A percentile compares a stretch with the other conserved stretches of the same genome.
Evolutionary conservation across 371 early-diverging fungal species (phyloP).

Genomic region (Saksenaea vasiformis): DNA sequence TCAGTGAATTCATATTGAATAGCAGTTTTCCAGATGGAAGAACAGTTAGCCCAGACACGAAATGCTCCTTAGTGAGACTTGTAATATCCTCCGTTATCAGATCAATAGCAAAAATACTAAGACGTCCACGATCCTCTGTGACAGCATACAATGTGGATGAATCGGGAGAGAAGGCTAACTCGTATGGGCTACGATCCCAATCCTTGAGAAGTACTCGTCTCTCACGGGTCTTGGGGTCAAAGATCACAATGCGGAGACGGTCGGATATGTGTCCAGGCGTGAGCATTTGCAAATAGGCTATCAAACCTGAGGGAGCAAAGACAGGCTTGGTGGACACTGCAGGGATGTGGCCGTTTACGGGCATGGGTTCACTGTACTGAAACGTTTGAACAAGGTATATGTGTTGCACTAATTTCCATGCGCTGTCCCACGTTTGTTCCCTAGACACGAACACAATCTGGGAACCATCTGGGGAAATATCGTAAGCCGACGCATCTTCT

Average conservation of each 20-base stretch:
- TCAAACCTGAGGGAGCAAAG: constrained; percentile 63
- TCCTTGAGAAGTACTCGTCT: constrained; percentile 41
- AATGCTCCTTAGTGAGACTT: constrained; percentile 54
- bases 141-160: constrained; percentile 51
- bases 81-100: constrained; percentile 44
- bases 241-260: constrained; percentile 70
- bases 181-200: constrained; percentile 71
- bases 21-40: constrained; percentile 39
- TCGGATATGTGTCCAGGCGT: constrained; percentile 77
- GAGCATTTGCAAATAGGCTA: constrained; percentile 80
- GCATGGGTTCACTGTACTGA: constrained; percentile 40
- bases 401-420: constrained; percentile 80
- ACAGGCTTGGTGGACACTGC: constrained; percentile 69
- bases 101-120: constrained; percentile 57
- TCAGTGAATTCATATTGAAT: constrained; percentile 48
- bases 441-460: constrained; percentile 75
- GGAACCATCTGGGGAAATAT: constrained; percentile 63
- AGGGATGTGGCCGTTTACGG: constrained; percentile 56
- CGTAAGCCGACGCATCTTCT: constrained; percentile 62
- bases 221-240: constrained; percentile 44
- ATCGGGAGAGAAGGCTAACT: constrained; percentile 59
- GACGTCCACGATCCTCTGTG: constrained; percentile 63
- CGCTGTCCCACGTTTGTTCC: constrained; percentile 59
- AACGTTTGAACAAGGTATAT: constrained; percentile 65
- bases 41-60: constrained; percentile 45